phyloP scores from a whole-genome alignment of 768 basidiomycete genomes.

The Pleurotus sapidus region DNA sequence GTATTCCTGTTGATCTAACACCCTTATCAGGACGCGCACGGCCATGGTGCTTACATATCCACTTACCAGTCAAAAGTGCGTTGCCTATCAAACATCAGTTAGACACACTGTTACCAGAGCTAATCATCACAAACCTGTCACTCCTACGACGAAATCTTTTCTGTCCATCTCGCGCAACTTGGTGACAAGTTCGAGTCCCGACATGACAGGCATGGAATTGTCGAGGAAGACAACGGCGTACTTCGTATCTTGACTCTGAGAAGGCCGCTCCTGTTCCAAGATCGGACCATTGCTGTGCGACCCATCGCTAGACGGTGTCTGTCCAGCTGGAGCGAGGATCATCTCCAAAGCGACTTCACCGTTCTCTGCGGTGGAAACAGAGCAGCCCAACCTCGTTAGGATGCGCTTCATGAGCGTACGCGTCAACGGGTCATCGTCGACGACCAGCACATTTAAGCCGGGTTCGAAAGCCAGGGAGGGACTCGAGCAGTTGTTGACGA shows the following conservation, averaged over 20 bases:
- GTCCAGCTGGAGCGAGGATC: slow-evolving; percentile 46
- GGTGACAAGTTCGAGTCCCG: slow-evolving; percentile 65
- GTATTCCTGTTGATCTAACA: slow-evolving; percentile 72
- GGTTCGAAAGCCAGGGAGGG: slow-evolving; percentile 40
- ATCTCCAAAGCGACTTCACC: slow-evolving; percentile 75
- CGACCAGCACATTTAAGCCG: slow-evolving; percentile 68
- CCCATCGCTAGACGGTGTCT: slow-evolving; percentile 38
- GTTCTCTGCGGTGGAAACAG: slow-evolving; percentile 80
- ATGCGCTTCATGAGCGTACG: slow-evolving; percentile 79
- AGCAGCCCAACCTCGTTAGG: slow-evolving; percentile 74
- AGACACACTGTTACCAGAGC: neutral
- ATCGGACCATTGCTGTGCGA: slow-evolving; percentile 33
- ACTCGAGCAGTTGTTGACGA: slow-evolving; percentile 36
- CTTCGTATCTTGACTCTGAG: slow-evolving; percentile 28
- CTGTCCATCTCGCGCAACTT: slow-evolving; percentile 65
- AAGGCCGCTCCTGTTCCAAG: slow-evolving; percentile 27
- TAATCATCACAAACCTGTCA: slow-evolving; percentile 50
- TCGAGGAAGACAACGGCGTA: slow-evolving; percentile 52
- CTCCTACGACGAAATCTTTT: slow-evolving; percentile 78
- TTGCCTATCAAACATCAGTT: slow-evolving; percentile 36
- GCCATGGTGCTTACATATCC: slow-evolving; percentile 5
- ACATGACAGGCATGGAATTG: slow-evolving; percentile 85
- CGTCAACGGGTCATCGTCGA: slow-evolving; percentile 82
- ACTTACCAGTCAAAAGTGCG: slow-evolving; percentile 46
- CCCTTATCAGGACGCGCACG: neutral